A percentile compares a stretch with the other conserved stretches of the same genome.
Conservation (phyloP, 2,329 filamentous ascomycete genomes). For the Chaetomium strumarium region DNA sequence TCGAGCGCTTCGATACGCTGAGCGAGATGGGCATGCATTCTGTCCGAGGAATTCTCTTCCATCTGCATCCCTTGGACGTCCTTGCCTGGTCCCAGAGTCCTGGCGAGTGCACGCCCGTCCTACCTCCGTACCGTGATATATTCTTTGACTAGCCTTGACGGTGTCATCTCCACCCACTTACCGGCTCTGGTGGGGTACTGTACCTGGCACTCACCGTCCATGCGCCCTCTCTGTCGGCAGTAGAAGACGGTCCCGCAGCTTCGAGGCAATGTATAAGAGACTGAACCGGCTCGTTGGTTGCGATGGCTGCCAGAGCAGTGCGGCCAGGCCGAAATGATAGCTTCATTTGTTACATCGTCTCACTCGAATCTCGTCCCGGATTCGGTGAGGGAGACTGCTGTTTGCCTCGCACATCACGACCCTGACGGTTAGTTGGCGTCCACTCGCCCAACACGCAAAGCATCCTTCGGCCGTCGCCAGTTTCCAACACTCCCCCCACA, state of each 20-base stretch:
- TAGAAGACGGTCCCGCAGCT: too few relatives aligned
- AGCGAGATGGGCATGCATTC: neutral
- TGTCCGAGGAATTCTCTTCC: constrained; percentile 15
- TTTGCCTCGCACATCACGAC: neutral
- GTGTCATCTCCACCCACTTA: too few relatives aligned
- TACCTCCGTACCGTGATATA: too few relatives aligned
- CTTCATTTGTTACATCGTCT: neutral
- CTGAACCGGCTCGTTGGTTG: neutral
- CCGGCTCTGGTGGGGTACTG: neutral
- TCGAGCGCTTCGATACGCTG: neutral
- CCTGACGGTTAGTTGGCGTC: neutral
- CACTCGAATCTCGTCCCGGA: neutral
- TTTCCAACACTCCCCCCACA: too few relatives aligned
- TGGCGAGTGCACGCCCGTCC: too few relatives aligned
- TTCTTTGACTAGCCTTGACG: neutral
- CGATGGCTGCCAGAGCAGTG: neutral
- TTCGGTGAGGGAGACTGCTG: neutral
- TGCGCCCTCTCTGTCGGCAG: too few relatives aligned
- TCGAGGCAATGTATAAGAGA: neutral
- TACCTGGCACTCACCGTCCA: too few relatives aligned
- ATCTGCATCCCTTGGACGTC: constrained; percentile 1
- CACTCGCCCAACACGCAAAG: too few relatives aligned
- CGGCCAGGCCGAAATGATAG: neutral
- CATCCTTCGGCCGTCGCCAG: too few relatives aligned
- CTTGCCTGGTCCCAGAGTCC: too few relatives aligned